A percentile compares a stretch with the other conserved stretches of the same genome.
Conservation (phyloP, 257 asterid species). For the Solanum bukasovii region DNA sequence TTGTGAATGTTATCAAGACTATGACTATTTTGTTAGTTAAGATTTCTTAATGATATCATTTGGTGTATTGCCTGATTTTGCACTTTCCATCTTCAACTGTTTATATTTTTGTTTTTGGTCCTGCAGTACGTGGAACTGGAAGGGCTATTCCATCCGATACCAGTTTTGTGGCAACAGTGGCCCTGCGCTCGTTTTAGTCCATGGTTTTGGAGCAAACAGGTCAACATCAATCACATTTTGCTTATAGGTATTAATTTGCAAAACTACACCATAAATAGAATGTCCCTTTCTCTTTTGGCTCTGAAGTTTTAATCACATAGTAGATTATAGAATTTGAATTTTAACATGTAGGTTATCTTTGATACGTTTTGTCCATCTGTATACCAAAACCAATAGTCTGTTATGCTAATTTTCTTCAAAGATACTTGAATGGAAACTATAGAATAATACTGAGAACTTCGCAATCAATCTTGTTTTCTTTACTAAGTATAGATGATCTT, state of each 20-base stretch:
- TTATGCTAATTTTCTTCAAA: not conserved
- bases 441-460: not conserved
- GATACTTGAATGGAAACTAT: not conserved
- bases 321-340: not conserved
- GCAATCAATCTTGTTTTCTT: not conserved
- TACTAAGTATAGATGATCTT: not conserved
- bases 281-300: not conserved
- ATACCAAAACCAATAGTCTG: not conserved
- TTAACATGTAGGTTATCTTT: not conserved
- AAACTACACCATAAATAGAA: conserved; percentile 7
- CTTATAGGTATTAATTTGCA: conserved; percentile 47
- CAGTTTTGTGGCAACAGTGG: conserved; percentile 66
- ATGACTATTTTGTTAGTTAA: not conserved
- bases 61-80: not conserved
- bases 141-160: conserved; percentile 75
- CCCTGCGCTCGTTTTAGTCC: conserved; percentile 78
- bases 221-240: conserved; percentile 55
- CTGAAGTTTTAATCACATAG: not conserved
- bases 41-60: not conserved
- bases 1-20: not conserved
- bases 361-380: not conserved
- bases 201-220: conserved; percentile 99
- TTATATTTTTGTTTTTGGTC: not conserved
- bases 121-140: conserved; percentile 82
- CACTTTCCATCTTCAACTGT: not conserved